Percentiles rank a stretch among this genome's conserved stretches.
phyloP scores from a whole-genome alignment of 176 grass and related monocot species.

The Eleusine indica region DNA sequence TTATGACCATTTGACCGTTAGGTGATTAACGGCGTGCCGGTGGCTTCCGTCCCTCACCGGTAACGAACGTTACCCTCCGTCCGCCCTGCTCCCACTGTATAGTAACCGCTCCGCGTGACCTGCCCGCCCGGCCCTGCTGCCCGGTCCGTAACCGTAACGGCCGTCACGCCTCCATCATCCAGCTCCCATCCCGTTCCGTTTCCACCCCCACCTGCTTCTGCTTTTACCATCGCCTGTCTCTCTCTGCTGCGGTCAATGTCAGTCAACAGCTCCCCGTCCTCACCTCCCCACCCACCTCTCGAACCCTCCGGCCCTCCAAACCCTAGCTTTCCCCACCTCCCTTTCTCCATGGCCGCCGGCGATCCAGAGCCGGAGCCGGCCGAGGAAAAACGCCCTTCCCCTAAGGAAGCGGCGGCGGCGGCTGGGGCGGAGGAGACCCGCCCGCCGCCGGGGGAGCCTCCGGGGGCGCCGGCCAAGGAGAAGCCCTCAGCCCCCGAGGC shows the following conservation, averaged over 20 bases:
- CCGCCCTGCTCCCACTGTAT: not conserved
- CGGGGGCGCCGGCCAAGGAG: not conserved
- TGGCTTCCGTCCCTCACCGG: not conserved
- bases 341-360: conserved; percentile 43
- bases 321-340: conserved; percentile 39
- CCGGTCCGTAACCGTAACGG: not conserved
- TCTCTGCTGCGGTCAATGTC: conserved; percentile 50
- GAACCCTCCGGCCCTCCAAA: conserved; percentile 42
- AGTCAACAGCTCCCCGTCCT: conserved; percentile 53
- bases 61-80: not conserved
- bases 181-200: not conserved
- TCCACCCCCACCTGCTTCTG: not conserved
- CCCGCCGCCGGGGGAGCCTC: conserved; percentile 5
- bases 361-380: conserved; percentile 13
- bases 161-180: not conserved
- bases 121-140: not conserved
- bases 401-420: not conserved
- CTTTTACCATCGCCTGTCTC: not conserved
- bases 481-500: not conserved
- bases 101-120: not conserved
- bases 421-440: conserved; percentile 12
- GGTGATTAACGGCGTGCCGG: not conserved
- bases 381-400: not conserved
- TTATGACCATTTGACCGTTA: not conserved
- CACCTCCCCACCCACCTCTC: conserved; percentile 17